Evolutionary conservation across 1,284 basidiomycete species (phyloP), one percentile per base, ranked within the genome.

Genomic region (Pseudozyma hubeiensis): DNA sequence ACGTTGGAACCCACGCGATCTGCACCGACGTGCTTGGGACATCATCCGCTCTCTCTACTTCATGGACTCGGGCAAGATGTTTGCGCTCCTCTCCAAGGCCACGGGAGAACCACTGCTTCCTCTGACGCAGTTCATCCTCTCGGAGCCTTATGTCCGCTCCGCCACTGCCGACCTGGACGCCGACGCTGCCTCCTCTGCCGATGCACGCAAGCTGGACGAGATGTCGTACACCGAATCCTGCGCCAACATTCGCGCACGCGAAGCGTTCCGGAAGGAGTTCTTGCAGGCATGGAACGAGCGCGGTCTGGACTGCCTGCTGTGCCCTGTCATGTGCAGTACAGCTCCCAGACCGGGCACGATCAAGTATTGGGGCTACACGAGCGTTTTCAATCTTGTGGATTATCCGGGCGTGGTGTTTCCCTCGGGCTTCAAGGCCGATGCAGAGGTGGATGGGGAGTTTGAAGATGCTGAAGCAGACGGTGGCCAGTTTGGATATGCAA

Each of bases 331-430:
- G 43, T 39, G 62, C 33, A 60, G 17, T 35, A 52, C 60, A 1
- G 73, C 76, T 8, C 73, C 76, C 2, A 46, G 76, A n/a, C 71
- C 72, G 41, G 61, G 58, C 5, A 68, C 58, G 31, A 53, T 77
- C 46, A 53, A 44, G 29, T 77, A 77, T 47, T 77, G 67, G 75
- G 63, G 63, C 24, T 79, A 79, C 53, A 79, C 77, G 33, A 62
- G 60, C 33, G 60, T 68, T 14, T 79, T 77, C 46, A 79, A 79
- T 16, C 64, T 79, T 9, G 62, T 70, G 48, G 76, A 79, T 50
- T 64, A 68, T 31, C 77, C 77, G 0, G 68, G 66, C 1, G 64
- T 72, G 3, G 68, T 70, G 10, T 73, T 79, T 19, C 77, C 77
- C 1, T 66, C 73, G 13, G 62, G 64, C 9, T 45, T 62, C 44